Evolutionary conservation across 805 yeast genomes (phyloP).

Genomic region (Hanseniaspora lachancei): DNA sequence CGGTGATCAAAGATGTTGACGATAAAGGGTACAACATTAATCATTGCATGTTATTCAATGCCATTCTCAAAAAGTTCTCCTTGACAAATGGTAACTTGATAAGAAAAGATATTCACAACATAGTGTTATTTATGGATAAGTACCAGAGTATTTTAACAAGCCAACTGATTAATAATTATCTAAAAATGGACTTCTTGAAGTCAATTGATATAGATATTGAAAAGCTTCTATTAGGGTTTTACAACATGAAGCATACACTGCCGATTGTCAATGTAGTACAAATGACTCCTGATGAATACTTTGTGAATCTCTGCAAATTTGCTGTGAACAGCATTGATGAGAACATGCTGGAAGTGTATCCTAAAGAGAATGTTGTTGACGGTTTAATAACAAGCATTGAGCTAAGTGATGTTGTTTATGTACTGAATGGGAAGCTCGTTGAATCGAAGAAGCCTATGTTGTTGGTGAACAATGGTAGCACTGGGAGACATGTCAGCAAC

Average conservation of each 20-base stretch:
- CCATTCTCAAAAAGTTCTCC: background rate
- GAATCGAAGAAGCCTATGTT: background rate
- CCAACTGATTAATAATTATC: constrained; percentile 4
- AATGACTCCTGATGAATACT: constrained; percentile 11
- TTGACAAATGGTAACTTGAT: background rate
- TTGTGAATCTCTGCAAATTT: background rate
- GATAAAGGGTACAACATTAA: background rate
- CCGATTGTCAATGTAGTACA: constrained; percentile 4
- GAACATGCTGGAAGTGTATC: background rate
- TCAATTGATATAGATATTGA: background rate
- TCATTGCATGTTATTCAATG: background rate
- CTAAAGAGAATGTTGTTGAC: background rate
- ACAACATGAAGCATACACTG: constrained; percentile 5
- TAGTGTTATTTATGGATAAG: background rate
- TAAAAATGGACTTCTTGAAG: constrained; percentile 4
- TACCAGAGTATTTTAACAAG: constrained; percentile 4
- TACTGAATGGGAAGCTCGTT: background rate
- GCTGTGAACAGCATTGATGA: background rate
- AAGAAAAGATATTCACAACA: constrained; percentile 8
- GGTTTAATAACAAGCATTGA: background rate
- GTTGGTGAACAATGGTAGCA: background rate
- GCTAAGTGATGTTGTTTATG: background rate
- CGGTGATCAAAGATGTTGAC: background rate
- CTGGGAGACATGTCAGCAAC: background rate
- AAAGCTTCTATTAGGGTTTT: background rate